Conservation (phyloP, 257 asterid genomes). For the Solanum pennellii region DNA sequence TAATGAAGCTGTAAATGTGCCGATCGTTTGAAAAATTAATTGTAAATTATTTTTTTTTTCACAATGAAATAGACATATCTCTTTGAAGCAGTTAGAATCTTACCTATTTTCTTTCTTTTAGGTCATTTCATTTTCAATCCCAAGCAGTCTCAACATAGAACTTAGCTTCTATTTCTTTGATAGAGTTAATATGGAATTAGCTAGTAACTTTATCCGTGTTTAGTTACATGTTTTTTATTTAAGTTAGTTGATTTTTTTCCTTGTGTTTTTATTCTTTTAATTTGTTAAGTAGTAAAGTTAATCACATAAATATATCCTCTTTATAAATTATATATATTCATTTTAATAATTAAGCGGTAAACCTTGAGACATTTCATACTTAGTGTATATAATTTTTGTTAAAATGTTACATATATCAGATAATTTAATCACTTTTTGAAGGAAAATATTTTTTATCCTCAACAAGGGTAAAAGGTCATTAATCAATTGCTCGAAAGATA, state of each 20-base stretch:
- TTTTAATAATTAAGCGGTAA: neutral
- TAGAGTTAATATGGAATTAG: neutral
- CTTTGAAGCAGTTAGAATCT: neutral
- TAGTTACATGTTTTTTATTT: no score
- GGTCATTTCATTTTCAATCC: no score
- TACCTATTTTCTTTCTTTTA: neutral
- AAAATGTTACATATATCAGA: neutral
- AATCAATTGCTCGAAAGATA: neutral
- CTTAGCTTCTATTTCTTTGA: neutral
- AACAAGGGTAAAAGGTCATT: neutral
- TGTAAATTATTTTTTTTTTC: no score
- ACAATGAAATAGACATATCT: neutral
- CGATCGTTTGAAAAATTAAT: neutral
- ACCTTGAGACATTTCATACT: no score
- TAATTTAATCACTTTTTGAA: neutral
- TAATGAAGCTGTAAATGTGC: neutral
- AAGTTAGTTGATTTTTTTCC: neutral
- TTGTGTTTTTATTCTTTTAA: no score
- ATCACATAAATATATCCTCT: no score
- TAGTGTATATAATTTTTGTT: neutral
- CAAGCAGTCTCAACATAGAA: neutral
- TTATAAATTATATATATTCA: no score
- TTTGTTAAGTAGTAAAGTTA: no score
- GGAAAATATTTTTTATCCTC: neutral
- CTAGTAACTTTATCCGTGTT: no score